Evolutionary conservation across 371 early-diverging fungal genomes (phyloP), one percentile per base, ranked within the genome.

Genomic region (Chytridiales sp.): DNA sequence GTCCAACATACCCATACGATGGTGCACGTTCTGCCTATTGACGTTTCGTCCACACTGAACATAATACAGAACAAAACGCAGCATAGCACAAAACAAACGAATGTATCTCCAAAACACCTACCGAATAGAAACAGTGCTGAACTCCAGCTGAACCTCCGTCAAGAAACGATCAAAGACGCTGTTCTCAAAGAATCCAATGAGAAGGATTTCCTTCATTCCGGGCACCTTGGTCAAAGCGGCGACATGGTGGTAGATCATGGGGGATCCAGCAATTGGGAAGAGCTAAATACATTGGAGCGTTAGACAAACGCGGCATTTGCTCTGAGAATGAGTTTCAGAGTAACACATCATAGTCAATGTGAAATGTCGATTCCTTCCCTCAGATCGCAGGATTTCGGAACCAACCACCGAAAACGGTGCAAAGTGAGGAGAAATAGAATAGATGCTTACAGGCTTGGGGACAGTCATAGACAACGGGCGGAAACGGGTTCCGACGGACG

Each of bases 121-220:
- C 94, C 91, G 84, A 67, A 97, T 87, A 42, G 85, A 75, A 48
- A 95, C 75, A 22, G 81, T 63, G 58, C 90, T 91, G 73, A 91
- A 95, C 67, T 95, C 93, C 47, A 83, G 74, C 35, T 88, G 79
- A 47, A 89, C 87, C 64, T 89, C 82, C 52, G 87, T 86, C 30
- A 97, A 73, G 74, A 94, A 95, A 42, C 84, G 82, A 32, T 89
- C 78, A 72, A 97, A 94, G 49, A 95, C 87, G 44, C 81, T 79
- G 71, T 92, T 90, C 69, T 97, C 97, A 75, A 91, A 97, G 82
- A 97, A 94, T 34, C 97, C 97, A 65, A 97, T 84, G 52, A 96
- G 82, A 42, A 94, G 78, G 44, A 97, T 92, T 73, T 97, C 98
- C 62, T 85, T 87, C 61, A 97, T 81, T 31, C 85, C 90, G 39